Conservation (phyloP, 2,329 filamentous ascomycete genomes). For the Calonectria pauciramosa region DNA sequence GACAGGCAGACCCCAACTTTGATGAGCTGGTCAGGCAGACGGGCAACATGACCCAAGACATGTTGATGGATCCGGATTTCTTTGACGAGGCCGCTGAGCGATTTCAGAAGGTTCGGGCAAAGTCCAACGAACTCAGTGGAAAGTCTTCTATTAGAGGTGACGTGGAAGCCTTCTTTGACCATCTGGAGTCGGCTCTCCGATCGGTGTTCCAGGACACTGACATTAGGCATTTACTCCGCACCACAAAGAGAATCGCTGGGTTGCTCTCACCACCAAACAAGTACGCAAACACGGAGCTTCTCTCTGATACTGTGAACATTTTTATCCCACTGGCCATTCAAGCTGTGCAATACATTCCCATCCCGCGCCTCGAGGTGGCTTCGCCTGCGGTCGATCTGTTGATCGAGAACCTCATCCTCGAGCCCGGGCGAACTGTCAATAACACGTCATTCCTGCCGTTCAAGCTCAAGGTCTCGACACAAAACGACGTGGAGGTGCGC, state of each 20-base stretch:
- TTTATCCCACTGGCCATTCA: slow-evolving; percentile 85
- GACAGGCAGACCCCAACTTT: slow-evolving; percentile 84
- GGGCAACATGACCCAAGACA: slow-evolving; percentile 80
- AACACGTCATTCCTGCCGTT: slow-evolving; percentile 91
- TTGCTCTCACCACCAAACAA: slow-evolving; percentile 77
- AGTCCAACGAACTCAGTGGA: slow-evolving; percentile 73
- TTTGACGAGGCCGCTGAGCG: slow-evolving; percentile 78
- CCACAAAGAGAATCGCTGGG: slow-evolving; percentile 75
- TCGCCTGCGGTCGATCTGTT: slow-evolving; percentile 87
- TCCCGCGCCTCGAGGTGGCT: slow-evolving; percentile 89
- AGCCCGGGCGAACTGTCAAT: slow-evolving; percentile 88
- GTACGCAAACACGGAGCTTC: slow-evolving; percentile 77
- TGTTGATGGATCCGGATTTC: slow-evolving; percentile 89
- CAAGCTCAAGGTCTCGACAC: slow-evolving; percentile 83
- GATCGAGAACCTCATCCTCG: slow-evolving; percentile 90
- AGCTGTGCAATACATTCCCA: slow-evolving; percentile 87
- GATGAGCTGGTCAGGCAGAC: slow-evolving; percentile 82
- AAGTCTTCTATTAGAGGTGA: slow-evolving; percentile 80
- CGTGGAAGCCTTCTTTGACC: slow-evolving; percentile 78
- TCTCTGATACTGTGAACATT: slow-evolving; percentile 82
- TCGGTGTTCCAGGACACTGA: slow-evolving; percentile 80
- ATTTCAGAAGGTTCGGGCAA: slow-evolving; percentile 64
- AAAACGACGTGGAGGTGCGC: slow-evolving; percentile 87
- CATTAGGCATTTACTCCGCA: slow-evolving; percentile 77
- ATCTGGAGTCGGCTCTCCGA: slow-evolving; percentile 76